phyloP scores from a whole-genome alignment of 2,329 filamentous ascomycete species.

The Ciborinia camelliae region DNA sequence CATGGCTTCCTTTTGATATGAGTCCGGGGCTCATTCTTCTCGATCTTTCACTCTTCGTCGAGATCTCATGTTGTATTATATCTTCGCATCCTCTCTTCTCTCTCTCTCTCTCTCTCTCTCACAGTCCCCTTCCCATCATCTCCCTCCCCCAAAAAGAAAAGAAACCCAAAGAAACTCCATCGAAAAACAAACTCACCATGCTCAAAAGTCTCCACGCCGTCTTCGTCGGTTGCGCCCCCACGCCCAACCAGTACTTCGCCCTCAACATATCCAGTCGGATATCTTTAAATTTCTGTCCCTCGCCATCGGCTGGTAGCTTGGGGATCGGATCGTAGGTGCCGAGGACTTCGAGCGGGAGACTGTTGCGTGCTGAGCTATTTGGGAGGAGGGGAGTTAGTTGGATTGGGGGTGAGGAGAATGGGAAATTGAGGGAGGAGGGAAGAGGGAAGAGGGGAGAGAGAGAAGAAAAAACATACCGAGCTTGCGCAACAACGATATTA shows the following conservation, averaged over 20 bases:
- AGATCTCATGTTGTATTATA: too few relatives aligned
- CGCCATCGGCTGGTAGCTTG: conserved; percentile 55
- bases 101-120: background rate
- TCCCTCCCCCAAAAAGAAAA: background rate
- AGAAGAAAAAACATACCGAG: conserved; percentile 57
- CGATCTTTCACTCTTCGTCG: too few relatives aligned
- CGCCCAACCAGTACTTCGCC: conserved; percentile 93
- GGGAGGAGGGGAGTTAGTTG: background rate
- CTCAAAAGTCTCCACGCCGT: conserved; percentile 81
- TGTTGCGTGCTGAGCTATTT: conserved; percentile 85
- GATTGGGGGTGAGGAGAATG: background rate
- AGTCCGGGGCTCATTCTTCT: too few relatives aligned
- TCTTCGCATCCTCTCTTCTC: too few relatives aligned
- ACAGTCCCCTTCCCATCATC: background rate
- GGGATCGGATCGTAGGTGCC: conserved; percentile 68
- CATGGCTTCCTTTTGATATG: too few relatives aligned
- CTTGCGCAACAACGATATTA: conserved; percentile 95
- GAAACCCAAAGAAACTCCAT: background rate
- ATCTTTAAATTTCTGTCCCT: conserved; percentile 80
- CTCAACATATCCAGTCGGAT: conserved; percentile 79
- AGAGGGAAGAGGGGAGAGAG: too few relatives aligned
- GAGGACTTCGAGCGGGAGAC: conserved; percentile 88
- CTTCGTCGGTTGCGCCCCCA: conserved; percentile 91
- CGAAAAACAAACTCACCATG: conserved; percentile 60
- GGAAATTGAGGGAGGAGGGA: too few relatives aligned